Base-by-base conservation (phyloP, 305 asterid species). In the Petunia hybrid region DNA sequence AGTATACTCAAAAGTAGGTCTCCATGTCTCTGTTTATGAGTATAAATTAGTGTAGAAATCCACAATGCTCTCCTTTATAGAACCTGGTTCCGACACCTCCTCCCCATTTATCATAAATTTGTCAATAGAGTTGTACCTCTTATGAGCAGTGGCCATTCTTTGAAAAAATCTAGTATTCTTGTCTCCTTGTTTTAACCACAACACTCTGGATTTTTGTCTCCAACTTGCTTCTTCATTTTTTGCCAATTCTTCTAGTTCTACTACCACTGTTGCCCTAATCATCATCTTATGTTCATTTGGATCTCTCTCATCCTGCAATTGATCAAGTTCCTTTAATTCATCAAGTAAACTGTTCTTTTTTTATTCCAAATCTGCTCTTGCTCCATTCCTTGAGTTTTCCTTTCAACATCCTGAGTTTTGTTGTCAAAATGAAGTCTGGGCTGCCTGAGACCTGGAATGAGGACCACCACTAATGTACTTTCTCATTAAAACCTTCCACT, bases 131-230 rank as follows among this genome's bases (percentile, higher is more conserved):
- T 59, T 16, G 6, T 59, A n/a, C 22, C 8, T 59, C 22, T n/a
- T 16, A 22, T 59, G 36, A 59, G 64, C 36, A 59, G 64, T 16
- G n/a, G 12, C 65, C 35, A 7, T 22, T 22, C n/a, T 68, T n/a
- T 0, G 39, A 12, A 7, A 57, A 56, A n/a, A 68, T n/a, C 5
- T 67, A 40, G 4, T 67, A 65, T 67, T 67, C 41, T 12, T 67
- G 8, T 41, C 74, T 67, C 74, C 74, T 41, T 67, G 51, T 66
- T 66, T 35, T 41, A 67, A 67, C 74, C 14, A 41, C 4, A 14
- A 48, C 5, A 7, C 22, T 22, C 22, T 22, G 22, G 22, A 22
- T 22, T 22, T 22, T 22, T 22, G 22, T 22, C 22, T 22, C 63
- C 63, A 57, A 2, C 9, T 5, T 31, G 16, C 14, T n/a, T 13